Evolutionary conservation across 208 protist species (phyloP), one percentile per base, ranked within the genome.

Genomic region (Angomonas desouzai): DNA sequence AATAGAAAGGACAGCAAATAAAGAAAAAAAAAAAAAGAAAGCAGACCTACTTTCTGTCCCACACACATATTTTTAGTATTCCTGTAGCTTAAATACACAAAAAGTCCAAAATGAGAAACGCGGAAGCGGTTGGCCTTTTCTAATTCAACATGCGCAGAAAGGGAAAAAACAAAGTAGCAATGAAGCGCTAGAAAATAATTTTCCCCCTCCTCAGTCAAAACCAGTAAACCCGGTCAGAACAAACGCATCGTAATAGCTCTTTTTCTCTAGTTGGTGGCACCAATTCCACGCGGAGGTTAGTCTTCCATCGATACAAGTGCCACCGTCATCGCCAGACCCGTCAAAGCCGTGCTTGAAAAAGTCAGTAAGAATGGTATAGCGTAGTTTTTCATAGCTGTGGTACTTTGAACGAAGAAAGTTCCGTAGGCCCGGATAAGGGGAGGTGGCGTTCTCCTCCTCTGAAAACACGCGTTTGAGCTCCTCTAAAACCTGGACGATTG

Each of bases 261-360:
- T 99, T 77, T 98, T 98, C 38, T 97, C 77, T 36, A 99, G 67
- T 48, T 93, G 68, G 9, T 85, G 83, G 64, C 96, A 98, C 97
- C 97, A 99, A 66, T 99, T 98, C 96, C 98, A 99, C 34, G 97
- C 95, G 20, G 90, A 97, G 2, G 98, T 99, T 28, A 99, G 74
- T 27, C 98, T 85, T 30, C 98, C 98, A 75, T 99, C 98, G 45
- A 99, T 99, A 85, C 97, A 98, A 47, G 66, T 96, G 22, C 97
- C 92, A 65, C 92, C 92, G 62, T 97, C 89, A 64, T 97, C 92
- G 34, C 92, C 92, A 23, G 85, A 92, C 13, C 92, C 91, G 56
- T 97, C 94, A 63, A 98, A 99, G 61, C 72, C 97, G 71, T 98
- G 85, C 27, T 86, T 81, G 77, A 98, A 99, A 64, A 99, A 98